phyloP scores from a whole-genome alignment of 768 basidiomycete genomes.

The Auricularia heimuer region DNA sequence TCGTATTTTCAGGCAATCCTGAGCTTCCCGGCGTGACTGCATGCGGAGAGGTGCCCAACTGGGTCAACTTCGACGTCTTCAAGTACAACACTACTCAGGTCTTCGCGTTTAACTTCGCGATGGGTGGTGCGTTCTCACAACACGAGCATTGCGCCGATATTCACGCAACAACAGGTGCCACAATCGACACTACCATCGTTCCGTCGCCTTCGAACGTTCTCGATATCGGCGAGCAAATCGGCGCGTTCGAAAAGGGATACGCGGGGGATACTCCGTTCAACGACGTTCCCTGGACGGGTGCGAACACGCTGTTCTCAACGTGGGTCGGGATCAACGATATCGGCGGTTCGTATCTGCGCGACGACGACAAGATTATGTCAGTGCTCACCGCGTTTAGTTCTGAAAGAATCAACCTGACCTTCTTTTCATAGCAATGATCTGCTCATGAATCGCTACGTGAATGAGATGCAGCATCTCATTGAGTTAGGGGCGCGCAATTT shows the following conservation, averaged over 20 bases:
- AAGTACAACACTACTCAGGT: slow-evolving; percentile 43
- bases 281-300: slow-evolving; percentile 43
- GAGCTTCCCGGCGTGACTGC: slow-evolving; percentile 42
- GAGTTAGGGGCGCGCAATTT: slow-evolving; percentile 29
- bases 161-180: too few relatives aligned
- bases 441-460: background rate
- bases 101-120: slow-evolving; percentile 57
- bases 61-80: slow-evolving; percentile 45
- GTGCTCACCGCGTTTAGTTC: background rate
- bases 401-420: background rate
- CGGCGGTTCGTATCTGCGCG: slow-evolving; percentile 37
- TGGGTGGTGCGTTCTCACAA: slow-evolving; percentile 39
- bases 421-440: background rate
- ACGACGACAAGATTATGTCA: slow-evolving; percentile 24
- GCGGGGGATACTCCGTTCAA: too few relatives aligned
- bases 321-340: slow-evolving; percentile 70
- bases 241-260: slow-evolving; percentile 14
- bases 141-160: too few relatives aligned
- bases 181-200: too few relatives aligned
- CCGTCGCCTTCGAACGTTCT: too few relatives aligned
- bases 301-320: slow-evolving; percentile 50
- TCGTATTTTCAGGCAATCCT: slow-evolving; percentile 25
- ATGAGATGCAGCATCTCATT: background rate
- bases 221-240: too few relatives aligned
- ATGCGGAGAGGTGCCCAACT: slow-evolving; percentile 45